Base-by-base conservation (phyloP, 176 grass and related monocot species). In the Juncus inflexus region DNA sequence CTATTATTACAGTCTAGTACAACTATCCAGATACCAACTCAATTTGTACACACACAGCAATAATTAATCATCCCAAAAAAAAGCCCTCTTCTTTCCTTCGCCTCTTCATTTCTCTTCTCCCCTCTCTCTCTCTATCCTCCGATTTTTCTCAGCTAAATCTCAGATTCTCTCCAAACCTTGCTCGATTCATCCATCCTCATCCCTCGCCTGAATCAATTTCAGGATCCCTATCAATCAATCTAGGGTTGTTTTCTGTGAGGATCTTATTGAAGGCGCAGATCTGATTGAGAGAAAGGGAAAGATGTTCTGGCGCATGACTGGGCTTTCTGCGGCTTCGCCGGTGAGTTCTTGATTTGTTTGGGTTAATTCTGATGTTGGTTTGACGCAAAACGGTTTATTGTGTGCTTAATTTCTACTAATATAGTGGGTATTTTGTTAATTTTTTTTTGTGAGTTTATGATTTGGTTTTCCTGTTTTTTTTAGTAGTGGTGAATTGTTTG, bases 281-380 rank as follows among this genome's bases (percentile, higher is more conserved):
- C 67, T 70, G 52, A 8, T 68, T 68, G 11, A 8, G 7, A 47
- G 19, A 28, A 28, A 36, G 47, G 10, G 35, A 11, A 89, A 86
- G 64, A 99, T 99, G 94, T 99, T 99, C 79, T 99, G 94, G 94
- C 94, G 90, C 12, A 87, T 99, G 75, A 86, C 88, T 47, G 88
- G 87, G 55, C 64, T 92, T 15, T 86, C 85, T 7, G 73, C 85
- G 8, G 74, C 85, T 12, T 99, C 94, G 10, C 94, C 88, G 40
- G 94, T 99, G 73, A 89, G 94, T 82, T 42, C 56, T 64, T 65
- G 55, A 50, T 58, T 67, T 82, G 47, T n/a, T n/a, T n/a, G n/a
- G n/a, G n/a, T n/a, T n/a, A n/a, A n/a, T n/a, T n/a, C n/a, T n/a
- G n/a, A n/a, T n/a, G n/a, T n/a, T n/a, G n/a, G n/a, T n/a, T n/a